Percentiles rank a stretch among this genome's conserved stretches.
These are phyloP conservation scores for Juncus inflexus DNA, from an alignment of 176 grass and related monocot genomes.

Conservation along the genomic window DNA sequence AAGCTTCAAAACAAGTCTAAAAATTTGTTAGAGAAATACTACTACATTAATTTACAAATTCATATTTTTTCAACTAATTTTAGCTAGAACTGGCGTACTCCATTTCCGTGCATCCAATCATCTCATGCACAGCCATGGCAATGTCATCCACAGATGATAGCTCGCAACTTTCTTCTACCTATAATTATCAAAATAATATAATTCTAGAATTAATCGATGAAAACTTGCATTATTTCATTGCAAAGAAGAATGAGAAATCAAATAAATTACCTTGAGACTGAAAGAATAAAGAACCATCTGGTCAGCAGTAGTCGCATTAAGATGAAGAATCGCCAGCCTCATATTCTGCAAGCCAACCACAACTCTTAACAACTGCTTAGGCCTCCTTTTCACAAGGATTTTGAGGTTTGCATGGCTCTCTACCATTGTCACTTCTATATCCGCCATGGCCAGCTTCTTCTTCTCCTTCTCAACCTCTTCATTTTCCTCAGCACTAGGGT, in stretches of 20 bases:
- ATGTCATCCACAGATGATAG: constrained; percentile 38
- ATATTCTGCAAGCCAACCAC: constrained; percentile 55
- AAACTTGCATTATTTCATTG: not conserved
- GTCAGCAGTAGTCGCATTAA: constrained; percentile 70
- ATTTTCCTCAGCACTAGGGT: not conserved
- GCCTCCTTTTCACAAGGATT: constrained; percentile 50
- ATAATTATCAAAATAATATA: not conserved
- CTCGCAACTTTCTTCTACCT: constrained; percentile 35
- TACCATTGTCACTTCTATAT: constrained; percentile 97
- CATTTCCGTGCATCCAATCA: constrained; percentile 19
- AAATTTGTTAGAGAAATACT: constrained; percentile 20
- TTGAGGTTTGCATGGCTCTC: constrained; percentile 94
- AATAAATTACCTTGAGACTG: constrained; percentile 66
- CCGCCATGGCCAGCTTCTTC: constrained; percentile 31
- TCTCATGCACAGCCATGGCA: constrained; percentile 32
- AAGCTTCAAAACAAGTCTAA: constrained; percentile 18
- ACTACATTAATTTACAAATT: constrained; percentile 22
- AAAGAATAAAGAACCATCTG: constrained; percentile 78
- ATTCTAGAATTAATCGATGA: not conserved
- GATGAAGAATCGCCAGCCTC: constrained; percentile 67
- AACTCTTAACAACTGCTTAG: constrained; percentile 65
- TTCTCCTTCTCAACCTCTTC: constrained; percentile 3
- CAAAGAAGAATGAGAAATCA: not conserved
- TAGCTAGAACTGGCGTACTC: constrained; percentile 16
- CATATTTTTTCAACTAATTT: constrained; percentile 19